Evolutionary conservation across 768 basidiomycete genomes (phyloP).

Genomic region (Amanita phalloides): DNA sequence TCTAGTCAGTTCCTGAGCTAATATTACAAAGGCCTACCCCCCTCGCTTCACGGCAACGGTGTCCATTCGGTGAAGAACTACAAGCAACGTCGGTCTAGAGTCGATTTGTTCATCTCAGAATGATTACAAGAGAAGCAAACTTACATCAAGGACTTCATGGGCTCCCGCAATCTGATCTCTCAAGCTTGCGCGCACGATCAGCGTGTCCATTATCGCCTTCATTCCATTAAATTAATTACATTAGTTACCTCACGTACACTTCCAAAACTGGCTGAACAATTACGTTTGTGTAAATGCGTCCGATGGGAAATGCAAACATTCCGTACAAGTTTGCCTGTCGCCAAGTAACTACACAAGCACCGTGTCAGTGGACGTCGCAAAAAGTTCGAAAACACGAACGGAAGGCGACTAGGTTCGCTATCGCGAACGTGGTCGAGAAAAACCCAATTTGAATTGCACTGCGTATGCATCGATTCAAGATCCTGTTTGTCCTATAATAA

Average conservation of each 20-base stretch:
- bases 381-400: neutral
- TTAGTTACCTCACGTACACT: neutral
- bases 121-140: neutral
- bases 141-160: neutral
- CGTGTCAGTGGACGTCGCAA: neutral
- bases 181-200: slow-evolving; percentile 3
- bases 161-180: neutral
- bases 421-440: neutral
- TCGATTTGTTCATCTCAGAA: neutral
- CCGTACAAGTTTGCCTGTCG: neutral
- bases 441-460: neutral
- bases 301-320: neutral
- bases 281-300: neutral
- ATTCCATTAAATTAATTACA: neutral
- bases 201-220: slow-evolving; percentile 1
- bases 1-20: too few species aligned
- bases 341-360: neutral
- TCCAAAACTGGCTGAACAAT: neutral
- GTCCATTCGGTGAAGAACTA: neutral
- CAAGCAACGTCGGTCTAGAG: neutral
- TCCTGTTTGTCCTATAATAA: neutral
- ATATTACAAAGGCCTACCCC: too few species aligned
- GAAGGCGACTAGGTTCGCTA: neutral
- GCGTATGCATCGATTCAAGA: neutral
- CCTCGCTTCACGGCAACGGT: neutral